Conservation (phyloP, 2,329 filamentous ascomycete species). For the Arthrinium puccinioides region DNA sequence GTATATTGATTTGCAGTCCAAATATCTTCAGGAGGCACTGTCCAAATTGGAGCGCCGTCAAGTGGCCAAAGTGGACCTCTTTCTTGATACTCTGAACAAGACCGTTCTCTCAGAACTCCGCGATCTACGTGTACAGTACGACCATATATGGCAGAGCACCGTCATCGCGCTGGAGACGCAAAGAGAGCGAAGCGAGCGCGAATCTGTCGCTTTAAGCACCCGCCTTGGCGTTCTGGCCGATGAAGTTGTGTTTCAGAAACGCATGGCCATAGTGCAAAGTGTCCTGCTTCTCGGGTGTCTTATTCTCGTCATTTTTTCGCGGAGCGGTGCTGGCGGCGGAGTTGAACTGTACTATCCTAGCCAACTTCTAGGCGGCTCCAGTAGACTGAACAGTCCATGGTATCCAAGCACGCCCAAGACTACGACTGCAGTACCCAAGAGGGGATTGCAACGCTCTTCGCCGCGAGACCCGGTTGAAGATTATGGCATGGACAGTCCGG, state of each 20-base stretch:
- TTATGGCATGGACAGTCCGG: background rate
- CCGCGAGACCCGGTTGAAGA: background rate
- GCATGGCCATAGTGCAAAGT: constrained; percentile 89
- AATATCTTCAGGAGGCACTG: constrained; percentile 80
- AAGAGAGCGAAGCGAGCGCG: constrained; percentile 73
- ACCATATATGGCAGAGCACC: constrained; percentile 94
- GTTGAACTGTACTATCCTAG: constrained; percentile 21
- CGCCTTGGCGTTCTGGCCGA: constrained; percentile 87
- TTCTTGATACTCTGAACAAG: constrained; percentile 77
- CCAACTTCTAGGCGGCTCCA: constrained; percentile 15
- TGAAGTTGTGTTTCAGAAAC: constrained; percentile 79
- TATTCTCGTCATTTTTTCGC: constrained; percentile 75
- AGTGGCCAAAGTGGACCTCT: constrained; percentile 71
- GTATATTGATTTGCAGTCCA: constrained; percentile 95
- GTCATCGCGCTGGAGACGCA: constrained; percentile 87
- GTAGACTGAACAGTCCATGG: constrained; percentile 16
- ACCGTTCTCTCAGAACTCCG: constrained; percentile 79
- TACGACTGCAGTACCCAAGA: background rate
- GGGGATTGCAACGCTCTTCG: too few species aligned
- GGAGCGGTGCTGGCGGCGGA: constrained; percentile 32
- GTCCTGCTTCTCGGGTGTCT: constrained; percentile 82
- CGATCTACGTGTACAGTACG: constrained; percentile 76
- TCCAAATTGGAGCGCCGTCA: constrained; percentile 82
- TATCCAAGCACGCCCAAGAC: constrained; percentile 18
- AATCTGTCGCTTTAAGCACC: constrained; percentile 73